Percentiles rank a stretch among this genome's conserved stretches.
Evolutionary conservation across 306 rosid genomes (phyloP).

Genomic region (Casuarina equisetifolia): DNA sequence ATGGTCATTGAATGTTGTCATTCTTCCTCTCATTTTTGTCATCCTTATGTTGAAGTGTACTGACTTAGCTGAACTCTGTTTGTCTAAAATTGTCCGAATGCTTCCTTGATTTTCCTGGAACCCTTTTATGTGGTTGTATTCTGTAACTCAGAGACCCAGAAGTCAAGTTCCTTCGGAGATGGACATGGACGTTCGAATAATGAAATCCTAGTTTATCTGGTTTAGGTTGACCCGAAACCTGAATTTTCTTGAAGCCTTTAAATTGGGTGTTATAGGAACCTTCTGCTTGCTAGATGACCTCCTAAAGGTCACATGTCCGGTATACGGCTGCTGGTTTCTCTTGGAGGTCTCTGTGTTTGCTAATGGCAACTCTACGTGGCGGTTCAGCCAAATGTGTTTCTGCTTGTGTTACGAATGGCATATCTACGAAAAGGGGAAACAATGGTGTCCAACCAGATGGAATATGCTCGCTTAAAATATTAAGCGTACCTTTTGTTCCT

Average conservation of each 20-base stretch:
- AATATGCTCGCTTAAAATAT: not conserved
- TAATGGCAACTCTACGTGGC: not conserved
- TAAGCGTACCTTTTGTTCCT: not conserved
- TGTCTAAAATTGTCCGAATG: not conserved
- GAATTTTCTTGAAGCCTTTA: not conserved
- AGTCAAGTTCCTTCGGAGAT: not conserved
- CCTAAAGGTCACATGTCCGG: not conserved
- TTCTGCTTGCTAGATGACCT: not conserved
- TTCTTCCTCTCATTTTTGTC: not conserved
- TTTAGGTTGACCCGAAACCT: not conserved
- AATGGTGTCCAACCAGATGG: not conserved
- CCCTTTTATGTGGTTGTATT: not conserved
- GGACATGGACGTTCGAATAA: not conserved
- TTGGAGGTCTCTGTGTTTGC: conserved; percentile 4
- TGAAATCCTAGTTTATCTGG: not conserved
- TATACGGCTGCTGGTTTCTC: conserved; percentile 5
- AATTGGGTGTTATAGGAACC: not conserved
- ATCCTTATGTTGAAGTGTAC: not conserved
- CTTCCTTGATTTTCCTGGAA: not conserved
- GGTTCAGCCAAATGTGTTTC: not conserved
- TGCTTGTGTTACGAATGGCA: not conserved
- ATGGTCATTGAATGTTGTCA: not conserved
- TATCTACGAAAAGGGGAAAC: not conserved
- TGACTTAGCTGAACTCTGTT: not conserved
- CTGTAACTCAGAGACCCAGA: conserved; percentile 5